phyloP scores from a whole-genome alignment of 2,329 filamentous ascomycete genomes.

The Stagonosporopsis rhizophila region DNA sequence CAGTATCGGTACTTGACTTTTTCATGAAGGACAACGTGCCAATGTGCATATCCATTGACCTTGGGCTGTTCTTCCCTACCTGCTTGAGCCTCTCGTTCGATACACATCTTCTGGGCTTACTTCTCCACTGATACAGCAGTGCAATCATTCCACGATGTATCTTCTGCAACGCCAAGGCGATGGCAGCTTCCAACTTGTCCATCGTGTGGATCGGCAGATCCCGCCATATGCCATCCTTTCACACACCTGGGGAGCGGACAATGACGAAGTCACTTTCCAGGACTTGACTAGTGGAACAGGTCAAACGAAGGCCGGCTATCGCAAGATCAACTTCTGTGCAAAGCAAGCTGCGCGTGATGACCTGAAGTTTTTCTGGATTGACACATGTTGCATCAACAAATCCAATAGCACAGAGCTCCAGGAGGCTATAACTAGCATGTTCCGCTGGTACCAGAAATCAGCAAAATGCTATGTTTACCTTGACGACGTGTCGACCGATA shows the following conservation, averaged over 20 bases:
- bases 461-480: constrained; percentile 13
- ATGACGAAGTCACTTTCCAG: constrained; percentile 2
- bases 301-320: not conserved
- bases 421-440: constrained; percentile 4
- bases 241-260: constrained; percentile 1
- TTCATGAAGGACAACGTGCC: too few relatives aligned
- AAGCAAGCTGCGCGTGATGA: not conserved
- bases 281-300: not conserved
- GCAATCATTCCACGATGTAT: too few relatives aligned
- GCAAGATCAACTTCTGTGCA: constrained; percentile 5
- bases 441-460: constrained; percentile 8
- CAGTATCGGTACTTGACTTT: too few relatives aligned
- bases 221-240: constrained; percentile 9
- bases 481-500: not conserved
- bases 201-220: too few relatives aligned
- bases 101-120: too few relatives aligned
- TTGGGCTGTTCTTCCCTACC: too few relatives aligned
- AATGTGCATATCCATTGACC: too few relatives aligned
- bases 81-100: too few relatives aligned
- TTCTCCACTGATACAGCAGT: too few relatives aligned
- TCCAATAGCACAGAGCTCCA: not conserved
- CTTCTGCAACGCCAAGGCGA: too few relatives aligned
- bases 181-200: too few relatives aligned
- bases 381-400: constrained; percentile 20
- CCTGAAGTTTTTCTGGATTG: constrained; percentile 1